Evolutionary conservation across 148 eudicot species (phyloP).

Genomic region (Chenopodium berlandieri): DNA sequence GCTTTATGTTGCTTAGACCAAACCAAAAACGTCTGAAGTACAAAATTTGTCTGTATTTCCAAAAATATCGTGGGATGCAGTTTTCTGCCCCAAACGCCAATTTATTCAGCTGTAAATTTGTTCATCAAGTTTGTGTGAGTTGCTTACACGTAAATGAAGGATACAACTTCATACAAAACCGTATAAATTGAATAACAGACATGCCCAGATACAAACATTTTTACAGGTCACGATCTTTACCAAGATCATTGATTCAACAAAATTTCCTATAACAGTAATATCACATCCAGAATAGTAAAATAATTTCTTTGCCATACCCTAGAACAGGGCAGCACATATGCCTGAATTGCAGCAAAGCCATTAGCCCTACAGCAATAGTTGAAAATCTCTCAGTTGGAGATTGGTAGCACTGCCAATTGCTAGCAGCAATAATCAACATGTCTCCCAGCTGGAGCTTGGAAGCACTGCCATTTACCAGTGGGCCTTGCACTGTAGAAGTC

Average conservation of each 20-base stretch:
- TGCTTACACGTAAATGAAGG: background rate
- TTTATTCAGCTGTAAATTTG: background rate
- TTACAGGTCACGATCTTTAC: background rate
- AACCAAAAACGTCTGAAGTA: background rate
- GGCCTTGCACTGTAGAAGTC: background rate
- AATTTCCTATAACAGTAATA: background rate
- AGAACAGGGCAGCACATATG: background rate
- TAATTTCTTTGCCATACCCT: background rate
- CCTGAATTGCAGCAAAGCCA: background rate
- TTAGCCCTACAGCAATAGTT: background rate
- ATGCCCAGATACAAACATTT: background rate
- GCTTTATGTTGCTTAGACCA: background rate
- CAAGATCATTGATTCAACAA: background rate
- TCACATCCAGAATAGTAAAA: background rate
- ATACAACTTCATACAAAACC: background rate
- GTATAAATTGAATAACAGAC: background rate
- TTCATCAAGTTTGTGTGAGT: background rate
- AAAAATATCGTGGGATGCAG: background rate
- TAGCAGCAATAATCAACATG: background rate
- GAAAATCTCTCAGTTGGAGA: too few species aligned
- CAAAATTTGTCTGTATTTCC: background rate
- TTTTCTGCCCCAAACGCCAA: background rate
- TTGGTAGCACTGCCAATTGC: too few species aligned
- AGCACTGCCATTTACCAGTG: background rate
- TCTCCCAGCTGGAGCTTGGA: background rate